A percentile compares a stretch with the other conserved stretches of the same genome.
These are phyloP conservation scores for Erysiphe pulchra DNA, from an alignment of 2,329 filamentous ascomycete genomes.

Conservation along the genomic window DNA sequence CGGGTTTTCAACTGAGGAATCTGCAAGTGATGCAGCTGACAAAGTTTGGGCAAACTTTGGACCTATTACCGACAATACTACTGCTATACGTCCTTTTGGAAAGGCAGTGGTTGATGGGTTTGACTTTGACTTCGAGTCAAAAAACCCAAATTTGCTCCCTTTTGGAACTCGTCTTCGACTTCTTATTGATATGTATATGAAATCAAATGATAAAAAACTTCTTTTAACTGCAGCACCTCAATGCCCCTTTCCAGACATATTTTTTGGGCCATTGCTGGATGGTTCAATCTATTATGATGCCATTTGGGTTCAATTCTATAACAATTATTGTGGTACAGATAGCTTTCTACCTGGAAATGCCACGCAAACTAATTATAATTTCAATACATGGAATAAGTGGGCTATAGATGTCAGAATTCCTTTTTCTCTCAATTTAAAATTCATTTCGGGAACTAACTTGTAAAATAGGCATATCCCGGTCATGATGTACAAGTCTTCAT, in stretches of 20 bases:
- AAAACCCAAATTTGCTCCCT: constrained; percentile 29
- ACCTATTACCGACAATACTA: constrained; percentile 19
- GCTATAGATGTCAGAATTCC: constrained; percentile 19
- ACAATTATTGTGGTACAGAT: constrained; percentile 29
- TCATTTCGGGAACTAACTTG: too few species aligned
- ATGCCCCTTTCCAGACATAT: constrained; percentile 37
- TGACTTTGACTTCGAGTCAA: constrained; percentile 46
- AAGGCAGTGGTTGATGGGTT: constrained; percentile 43
- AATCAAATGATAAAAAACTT: constrained; percentile 23
- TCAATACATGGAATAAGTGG: constrained; percentile 39
- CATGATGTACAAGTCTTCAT: constrained; percentile 32
- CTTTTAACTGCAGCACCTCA: constrained; percentile 41
- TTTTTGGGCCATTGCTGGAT: constrained; percentile 29
- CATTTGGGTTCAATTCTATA: constrained; percentile 19
- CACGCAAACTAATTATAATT: constrained; percentile 31
- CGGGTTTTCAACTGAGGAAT: constrained; percentile 28
- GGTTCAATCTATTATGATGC: constrained; percentile 21
- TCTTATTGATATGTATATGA: constrained; percentile 20
- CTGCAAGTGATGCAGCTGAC: constrained; percentile 29
- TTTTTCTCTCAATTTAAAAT: background rate
- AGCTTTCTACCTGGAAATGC: constrained; percentile 20
- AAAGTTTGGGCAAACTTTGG: constrained; percentile 49
- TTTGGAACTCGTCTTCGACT: constrained; percentile 32
- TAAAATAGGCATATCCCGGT: constrained; percentile 22
- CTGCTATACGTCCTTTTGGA: constrained; percentile 37